Evolutionary conservation across 306 rosid species (phyloP).

Genomic region (Ormosia semicastrata): DNA sequence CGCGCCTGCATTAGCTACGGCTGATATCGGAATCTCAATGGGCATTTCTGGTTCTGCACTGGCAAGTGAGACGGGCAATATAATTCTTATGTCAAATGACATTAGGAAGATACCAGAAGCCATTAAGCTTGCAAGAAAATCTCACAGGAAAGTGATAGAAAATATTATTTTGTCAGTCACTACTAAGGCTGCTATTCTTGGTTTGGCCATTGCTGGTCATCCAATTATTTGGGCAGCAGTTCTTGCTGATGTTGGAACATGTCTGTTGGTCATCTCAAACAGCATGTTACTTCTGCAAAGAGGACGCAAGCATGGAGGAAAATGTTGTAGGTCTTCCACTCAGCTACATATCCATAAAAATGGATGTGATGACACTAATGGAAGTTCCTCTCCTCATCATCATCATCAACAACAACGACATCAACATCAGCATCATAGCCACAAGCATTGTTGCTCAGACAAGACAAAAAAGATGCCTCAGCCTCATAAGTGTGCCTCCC

Average conservation of each 20-base stretch:
- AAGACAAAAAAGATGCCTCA: constrained; percentile 11
- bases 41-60: constrained; percentile 96
- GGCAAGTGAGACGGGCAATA: constrained; percentile 81
- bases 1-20: constrained; percentile 89
- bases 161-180: constrained; percentile 63
- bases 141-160: constrained; percentile 58
- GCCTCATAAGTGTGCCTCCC: constrained; percentile 44
- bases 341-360: constrained; percentile 38
- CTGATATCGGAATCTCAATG: constrained; percentile 95
- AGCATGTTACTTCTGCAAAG: constrained; percentile 78
- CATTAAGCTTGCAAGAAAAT: constrained; percentile 62
- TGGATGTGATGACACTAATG: constrained; percentile 36
- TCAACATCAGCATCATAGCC: constrained; percentile 28
- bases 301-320: constrained; percentile 43
- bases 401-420: constrained; percentile 16
- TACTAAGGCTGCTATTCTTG: constrained; percentile 63
- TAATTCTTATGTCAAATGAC: constrained; percentile 88
- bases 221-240: constrained; percentile 99
- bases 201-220: constrained; percentile 79
- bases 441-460: constrained; percentile 46
- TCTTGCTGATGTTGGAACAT: constrained; percentile 94
- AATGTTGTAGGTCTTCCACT: constrained; percentile 43
- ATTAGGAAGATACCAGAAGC: constrained; percentile 82
- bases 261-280: constrained; percentile 78
- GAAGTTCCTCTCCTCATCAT: constrained; percentile 34